Base-by-base conservation (phyloP, 1,284 basidiomycete genomes). In the Boletellus sp. region DNA sequence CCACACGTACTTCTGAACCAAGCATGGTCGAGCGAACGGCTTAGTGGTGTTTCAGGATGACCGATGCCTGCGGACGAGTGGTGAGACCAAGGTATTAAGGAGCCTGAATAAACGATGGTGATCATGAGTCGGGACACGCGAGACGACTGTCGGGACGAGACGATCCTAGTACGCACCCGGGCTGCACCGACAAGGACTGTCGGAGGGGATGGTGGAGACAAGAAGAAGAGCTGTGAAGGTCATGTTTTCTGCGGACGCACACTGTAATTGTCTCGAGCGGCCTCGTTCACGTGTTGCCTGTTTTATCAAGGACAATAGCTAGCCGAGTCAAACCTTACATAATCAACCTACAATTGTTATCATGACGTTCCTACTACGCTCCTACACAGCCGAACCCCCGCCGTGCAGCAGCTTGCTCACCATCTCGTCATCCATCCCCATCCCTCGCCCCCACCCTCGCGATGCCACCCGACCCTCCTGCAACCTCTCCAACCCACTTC, bases 401-500 rank as follows among this genome's bases (percentile, higher is more conserved):
- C 60, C 39, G 4, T 61, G 61, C 49, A 74, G 49, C 5, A 75
- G 50, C 48, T 53, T 60, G 48, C 57, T 60, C 43, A 71, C 56
- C 22, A 66, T 58, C 26, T 69, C 61, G 12, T 70, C 72, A 53
- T 71, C 68, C 48, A 65, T 54, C 53, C 30, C 30, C 30, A 32
- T 15, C 30, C 13, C 30, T 15, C 30, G 13, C 13, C 65, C 57
- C 50, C 58, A 71, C n/a, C 71, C 71, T 43, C 65, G 67, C 47
- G 55, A 63, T 8, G 36, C 19, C 19, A 71, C 60, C 57, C 83
- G 74, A 12, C 81, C 75, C 59, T 83, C 79, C 60, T 76, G 78
- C 62, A 89, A 59, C 60, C 86, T 75, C 57, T 85, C 77, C 58
- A 89, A 60, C 11, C 87, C 86, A 40, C 62, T 72, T 61, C 70